These are phyloP conservation scores for Tuber umbilicatum DNA, from an alignment of 495 filamentous ascomycete species.

Conservation along the genomic window DNA sequence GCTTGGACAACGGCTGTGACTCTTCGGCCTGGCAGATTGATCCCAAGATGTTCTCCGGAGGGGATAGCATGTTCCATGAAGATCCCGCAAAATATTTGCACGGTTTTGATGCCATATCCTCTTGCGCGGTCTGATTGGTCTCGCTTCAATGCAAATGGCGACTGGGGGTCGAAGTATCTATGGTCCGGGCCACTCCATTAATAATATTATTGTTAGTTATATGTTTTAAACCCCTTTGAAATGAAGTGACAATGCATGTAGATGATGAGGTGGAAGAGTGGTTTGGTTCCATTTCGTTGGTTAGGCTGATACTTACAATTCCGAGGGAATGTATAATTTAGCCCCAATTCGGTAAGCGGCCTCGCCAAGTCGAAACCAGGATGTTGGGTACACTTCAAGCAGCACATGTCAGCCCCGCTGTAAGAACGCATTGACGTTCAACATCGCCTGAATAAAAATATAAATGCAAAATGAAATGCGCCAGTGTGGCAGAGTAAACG, in stretches of 20 bases:
- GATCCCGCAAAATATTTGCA: conserved; percentile 34
- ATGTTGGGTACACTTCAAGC: conserved; percentile 35
- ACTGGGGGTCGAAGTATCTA: conserved; percentile 26
- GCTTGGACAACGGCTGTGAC: conserved; percentile 28
- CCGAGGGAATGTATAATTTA: conserved; percentile 33
- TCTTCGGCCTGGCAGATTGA: conserved; percentile 26
- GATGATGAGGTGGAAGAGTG: not conserved
- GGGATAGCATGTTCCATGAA: conserved; percentile 33
- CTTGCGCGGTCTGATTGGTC: conserved; percentile 28
- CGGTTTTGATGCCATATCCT: conserved; percentile 24
- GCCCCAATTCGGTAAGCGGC: conserved; percentile 33
- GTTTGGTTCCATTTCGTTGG: conserved; percentile 3
- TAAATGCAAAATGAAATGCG: conserved; percentile 16
- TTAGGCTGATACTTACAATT: conserved; percentile 27
- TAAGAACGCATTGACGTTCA: conserved; percentile 23
- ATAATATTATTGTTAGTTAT: not conserved
- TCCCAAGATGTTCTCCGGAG: conserved; percentile 25
- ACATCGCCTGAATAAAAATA: conserved; percentile 16
- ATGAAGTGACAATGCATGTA: not conserved
- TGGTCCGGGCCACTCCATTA: conserved; percentile 29
- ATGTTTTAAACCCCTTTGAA: not conserved
- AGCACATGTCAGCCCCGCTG: conserved; percentile 33
- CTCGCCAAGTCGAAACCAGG: conserved; percentile 34
- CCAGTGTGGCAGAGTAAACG: conserved; percentile 7
- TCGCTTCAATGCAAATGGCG: conserved; percentile 23